phyloP scores from a whole-genome alignment of 164 flowering plant species.

The Liriodendron chinense region DNA sequence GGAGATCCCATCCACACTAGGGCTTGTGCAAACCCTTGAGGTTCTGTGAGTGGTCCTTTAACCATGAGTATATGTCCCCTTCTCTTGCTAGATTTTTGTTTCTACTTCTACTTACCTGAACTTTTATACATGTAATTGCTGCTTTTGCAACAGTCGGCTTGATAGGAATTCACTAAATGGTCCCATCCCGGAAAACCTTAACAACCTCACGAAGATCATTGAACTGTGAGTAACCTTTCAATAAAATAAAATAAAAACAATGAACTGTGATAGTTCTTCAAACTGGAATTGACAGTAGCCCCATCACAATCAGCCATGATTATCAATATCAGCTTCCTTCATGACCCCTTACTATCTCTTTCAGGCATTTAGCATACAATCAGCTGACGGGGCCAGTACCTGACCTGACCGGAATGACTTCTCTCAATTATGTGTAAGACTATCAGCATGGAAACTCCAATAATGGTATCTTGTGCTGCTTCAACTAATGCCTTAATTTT shows the following conservation, averaged over 20 bases:
- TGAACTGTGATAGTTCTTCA: constrained; percentile 54
- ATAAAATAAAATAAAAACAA: constrained; percentile 15
- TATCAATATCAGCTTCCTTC: background rate
- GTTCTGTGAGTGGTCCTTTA: constrained; percentile 74
- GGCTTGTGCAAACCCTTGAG: constrained; percentile 71
- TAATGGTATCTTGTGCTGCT: background rate
- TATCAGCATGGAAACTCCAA: background rate
- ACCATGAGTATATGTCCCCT: background rate
- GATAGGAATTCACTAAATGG: constrained; percentile 71
- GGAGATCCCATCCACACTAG: constrained; percentile 58
- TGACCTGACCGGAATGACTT: constrained; percentile 56
- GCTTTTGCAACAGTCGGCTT: constrained; percentile 57
- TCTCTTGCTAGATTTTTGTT: background rate
- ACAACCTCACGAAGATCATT: constrained; percentile 52
- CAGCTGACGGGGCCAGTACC: constrained; percentile 59
- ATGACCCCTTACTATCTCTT: constrained; percentile 8
- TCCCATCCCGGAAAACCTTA: constrained; percentile 53
- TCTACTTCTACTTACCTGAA: background rate
- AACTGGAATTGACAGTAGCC: too few relatives aligned
- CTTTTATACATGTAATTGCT: background rate
- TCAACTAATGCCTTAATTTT: background rate
- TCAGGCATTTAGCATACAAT: constrained; percentile 77
- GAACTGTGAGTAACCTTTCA: constrained; percentile 58
- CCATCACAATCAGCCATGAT: background rate
- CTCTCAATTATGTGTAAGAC: constrained; percentile 79